Percentiles rank a stretch among this genome's conserved stretches.
Conservation (phyloP, 192 early-diverging fungal species). For the Chytriomyces confervae region DNA sequence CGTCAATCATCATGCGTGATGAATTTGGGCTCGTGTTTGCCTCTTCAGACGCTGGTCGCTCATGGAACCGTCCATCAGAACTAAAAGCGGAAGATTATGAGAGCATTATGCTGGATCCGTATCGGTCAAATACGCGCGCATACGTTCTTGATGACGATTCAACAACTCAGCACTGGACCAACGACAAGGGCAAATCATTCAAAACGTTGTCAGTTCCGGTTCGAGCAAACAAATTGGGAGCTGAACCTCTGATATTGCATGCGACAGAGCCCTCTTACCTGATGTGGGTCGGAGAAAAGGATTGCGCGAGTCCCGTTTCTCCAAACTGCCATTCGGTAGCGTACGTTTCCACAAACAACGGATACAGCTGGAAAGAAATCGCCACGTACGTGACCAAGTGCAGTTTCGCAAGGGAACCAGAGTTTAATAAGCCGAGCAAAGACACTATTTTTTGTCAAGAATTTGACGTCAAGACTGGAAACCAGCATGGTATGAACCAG, state of each 20-base stretch:
- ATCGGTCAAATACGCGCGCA: slow-evolving; percentile 32
- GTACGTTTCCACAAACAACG: slow-evolving; percentile 70
- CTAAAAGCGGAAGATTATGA: slow-evolving; percentile 34
- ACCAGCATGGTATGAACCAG: slow-evolving; percentile 48
- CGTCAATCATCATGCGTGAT: slow-evolving; percentile 40
- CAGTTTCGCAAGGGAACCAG: slow-evolving; percentile 69
- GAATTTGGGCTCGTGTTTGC: slow-evolving; percentile 16
- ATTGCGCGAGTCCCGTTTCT: slow-evolving; percentile 41
- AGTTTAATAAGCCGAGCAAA: slow-evolving; percentile 63
- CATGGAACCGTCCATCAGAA: slow-evolving; percentile 37
- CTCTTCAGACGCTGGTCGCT: slow-evolving; percentile 42
- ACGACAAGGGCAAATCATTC: slow-evolving; percentile 38
- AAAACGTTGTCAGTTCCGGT: slow-evolving; percentile 29
- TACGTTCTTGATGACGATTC: slow-evolving; percentile 37
- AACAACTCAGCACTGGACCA: slow-evolving; percentile 20
- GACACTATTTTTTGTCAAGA: slow-evolving; percentile 76
- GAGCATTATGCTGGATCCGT: slow-evolving; percentile 41
- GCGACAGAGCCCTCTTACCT: slow-evolving; percentile 82
- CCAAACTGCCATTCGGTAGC: slow-evolving; percentile 68
- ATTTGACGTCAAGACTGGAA: slow-evolving; percentile 63
- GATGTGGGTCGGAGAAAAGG: slow-evolving; percentile 57
- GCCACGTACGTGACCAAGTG: slow-evolving; percentile 78
- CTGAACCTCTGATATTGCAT: slow-evolving; percentile 49
- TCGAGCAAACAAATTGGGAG: slow-evolving; percentile 17
- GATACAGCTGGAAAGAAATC: slow-evolving; percentile 70